phyloP scores from a whole-genome alignment of 1,284 basidiomycete genomes.

The Caloboletus inedulis region DNA sequence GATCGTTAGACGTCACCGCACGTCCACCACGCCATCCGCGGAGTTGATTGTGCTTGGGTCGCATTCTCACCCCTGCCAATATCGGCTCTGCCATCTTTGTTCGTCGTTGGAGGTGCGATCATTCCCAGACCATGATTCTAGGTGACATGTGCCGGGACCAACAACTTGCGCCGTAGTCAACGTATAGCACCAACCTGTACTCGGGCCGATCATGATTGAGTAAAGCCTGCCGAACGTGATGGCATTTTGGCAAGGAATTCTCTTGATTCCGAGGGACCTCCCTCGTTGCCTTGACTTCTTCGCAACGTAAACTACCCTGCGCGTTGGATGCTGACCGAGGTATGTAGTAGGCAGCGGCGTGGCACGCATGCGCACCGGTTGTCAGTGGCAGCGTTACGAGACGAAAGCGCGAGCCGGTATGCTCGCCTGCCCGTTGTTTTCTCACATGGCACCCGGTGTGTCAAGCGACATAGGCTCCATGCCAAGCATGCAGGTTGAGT shows the following conservation, averaged over 20 bases:
- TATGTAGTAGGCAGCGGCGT: neutral
- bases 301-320: constrained; percentile 13
- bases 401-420: neutral
- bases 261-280: neutral
- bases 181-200: constrained; percentile 2
- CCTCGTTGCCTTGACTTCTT: constrained; percentile 18
- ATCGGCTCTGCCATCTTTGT: constrained; percentile 2
- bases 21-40: constrained; percentile 16
- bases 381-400: constrained; percentile 10
- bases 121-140: constrained; percentile 9
- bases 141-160: neutral
- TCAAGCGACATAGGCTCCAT: constrained; percentile 1
- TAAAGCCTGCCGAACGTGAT: neutral
- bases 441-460: constrained; percentile 9
- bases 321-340: constrained; percentile 10
- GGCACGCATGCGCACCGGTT: neutral
- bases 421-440: constrained; percentile 1
- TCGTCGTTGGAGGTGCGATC: neutral
- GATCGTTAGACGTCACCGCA: constrained; percentile 28
- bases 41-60: constrained; percentile 12
- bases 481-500: neutral
- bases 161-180: neutral
- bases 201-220: constrained; percentile 2
- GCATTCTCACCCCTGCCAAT: constrained; percentile 22
- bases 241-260: constrained; percentile 4